phyloP scores from a whole-genome alignment of 129 eudicot species.

The Oenanthe sinensis region DNA sequence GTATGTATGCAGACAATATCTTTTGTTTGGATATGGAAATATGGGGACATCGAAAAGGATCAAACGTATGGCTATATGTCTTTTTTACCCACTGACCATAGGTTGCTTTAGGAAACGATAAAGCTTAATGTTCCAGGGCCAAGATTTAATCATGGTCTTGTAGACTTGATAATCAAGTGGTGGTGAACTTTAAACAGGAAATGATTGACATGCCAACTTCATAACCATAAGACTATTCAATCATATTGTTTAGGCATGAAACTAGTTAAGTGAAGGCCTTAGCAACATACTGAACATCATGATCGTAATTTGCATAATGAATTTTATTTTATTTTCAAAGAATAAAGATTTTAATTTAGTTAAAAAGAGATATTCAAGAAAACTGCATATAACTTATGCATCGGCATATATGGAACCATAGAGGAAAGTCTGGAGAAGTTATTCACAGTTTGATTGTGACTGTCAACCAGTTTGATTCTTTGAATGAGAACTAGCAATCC shows the following conservation, averaged over 20 bases:
- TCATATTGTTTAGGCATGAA: background rate
- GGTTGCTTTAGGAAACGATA: constrained; percentile 4
- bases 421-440: too few relatives aligned
- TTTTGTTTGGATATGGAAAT: background rate
- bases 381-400: background rate
- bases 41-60: background rate
- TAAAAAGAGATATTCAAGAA: background rate
- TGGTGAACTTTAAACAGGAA: background rate
- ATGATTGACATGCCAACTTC: background rate
- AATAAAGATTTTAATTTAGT: too few relatives aligned
- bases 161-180: background rate
- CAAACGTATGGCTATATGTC: background rate
- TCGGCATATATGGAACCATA: too few relatives aligned
- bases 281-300: background rate
- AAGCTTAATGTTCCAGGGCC: background rate
- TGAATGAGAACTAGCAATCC: too few relatives aligned
- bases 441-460: too few relatives aligned
- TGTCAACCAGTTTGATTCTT: too few relatives aligned
- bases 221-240: background rate
- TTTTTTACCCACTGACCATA: background rate
- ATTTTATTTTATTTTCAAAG: too few relatives aligned
- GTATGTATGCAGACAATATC: background rate
- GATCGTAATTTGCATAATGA: background rate
- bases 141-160: background rate
- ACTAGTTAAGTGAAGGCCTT: background rate